Evolutionary conservation across 2,329 filamentous ascomycete species (phyloP).

Genomic region (Penicillium concentricum): DNA sequence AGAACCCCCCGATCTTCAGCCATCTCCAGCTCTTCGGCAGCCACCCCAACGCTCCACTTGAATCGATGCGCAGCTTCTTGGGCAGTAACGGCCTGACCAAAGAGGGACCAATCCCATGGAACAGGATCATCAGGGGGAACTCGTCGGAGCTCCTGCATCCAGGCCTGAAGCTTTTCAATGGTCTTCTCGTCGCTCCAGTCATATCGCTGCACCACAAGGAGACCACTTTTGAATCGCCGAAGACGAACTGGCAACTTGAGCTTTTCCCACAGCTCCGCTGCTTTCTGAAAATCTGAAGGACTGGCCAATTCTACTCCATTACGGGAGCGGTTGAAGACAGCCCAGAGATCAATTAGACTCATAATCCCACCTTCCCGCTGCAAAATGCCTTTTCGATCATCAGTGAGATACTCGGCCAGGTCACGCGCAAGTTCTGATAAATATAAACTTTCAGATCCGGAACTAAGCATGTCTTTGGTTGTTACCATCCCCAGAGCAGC

Average conservation of each 20-base stretch:
- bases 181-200: constrained; percentile 92
- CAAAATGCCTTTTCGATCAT: constrained; percentile 76
- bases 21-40: constrained; percentile 94
- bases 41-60: constrained; percentile 95
- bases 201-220: constrained; percentile 87
- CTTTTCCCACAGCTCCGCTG: constrained; percentile 82
- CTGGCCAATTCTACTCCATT: constrained; percentile 94
- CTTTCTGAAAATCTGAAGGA: constrained; percentile 87
- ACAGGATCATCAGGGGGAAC: constrained; percentile 64
- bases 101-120: constrained; percentile 72
- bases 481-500: constrained; percentile 85
- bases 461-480: constrained; percentile 87
- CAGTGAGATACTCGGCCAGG: constrained; percentile 83
- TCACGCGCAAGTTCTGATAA: constrained; percentile 82
- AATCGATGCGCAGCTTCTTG: constrained; percentile 87
- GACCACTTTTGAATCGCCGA: constrained; percentile 84
- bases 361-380: constrained; percentile 82
- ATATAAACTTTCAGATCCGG: constrained; percentile 81
- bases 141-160: constrained; percentile 72
- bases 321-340: constrained; percentile 87
- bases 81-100: constrained; percentile 82
- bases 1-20: constrained; percentile 85
- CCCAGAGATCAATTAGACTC: constrained; percentile 87
- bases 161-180: constrained; percentile 69
- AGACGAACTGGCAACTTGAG: constrained; percentile 82